These are phyloP conservation scores for Sugiyamaella paludigena DNA, from an alignment of 1,139 yeast species.

Conservation along the genomic window DNA sequence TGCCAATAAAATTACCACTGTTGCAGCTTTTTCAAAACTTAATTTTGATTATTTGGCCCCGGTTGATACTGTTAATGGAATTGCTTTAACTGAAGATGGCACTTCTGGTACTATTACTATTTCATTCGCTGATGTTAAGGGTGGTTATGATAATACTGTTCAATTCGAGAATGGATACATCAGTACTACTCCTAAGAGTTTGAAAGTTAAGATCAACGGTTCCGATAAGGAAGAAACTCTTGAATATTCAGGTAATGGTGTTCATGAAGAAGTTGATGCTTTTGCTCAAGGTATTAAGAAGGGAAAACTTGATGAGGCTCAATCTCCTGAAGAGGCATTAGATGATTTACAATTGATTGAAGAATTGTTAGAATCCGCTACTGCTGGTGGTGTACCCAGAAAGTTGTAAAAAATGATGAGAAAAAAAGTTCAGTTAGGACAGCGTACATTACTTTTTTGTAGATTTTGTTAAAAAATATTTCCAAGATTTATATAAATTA, in stretches of 20 bases:
- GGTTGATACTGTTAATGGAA: constrained; percentile 23
- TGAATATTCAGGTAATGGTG: constrained; percentile 15
- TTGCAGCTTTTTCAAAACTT: constrained; percentile 17
- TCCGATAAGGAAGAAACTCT: constrained; percentile 12
- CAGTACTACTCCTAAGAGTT: constrained; percentile 11
- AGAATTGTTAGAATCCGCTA: constrained; percentile 13
- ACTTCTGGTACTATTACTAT: constrained; percentile 21
- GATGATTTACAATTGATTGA: constrained; percentile 19
- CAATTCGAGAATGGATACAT: constrained; percentile 20
- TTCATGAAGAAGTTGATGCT: constrained; percentile 20
- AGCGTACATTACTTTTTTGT: not conserved
- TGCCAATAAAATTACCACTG: constrained; percentile 17
- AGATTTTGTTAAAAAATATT: not conserved
- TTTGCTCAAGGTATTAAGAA: constrained; percentile 17
- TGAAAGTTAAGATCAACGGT: constrained; percentile 12
- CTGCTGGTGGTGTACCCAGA: constrained; percentile 16
- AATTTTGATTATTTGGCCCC: constrained; percentile 20
- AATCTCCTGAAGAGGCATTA: constrained; percentile 20
- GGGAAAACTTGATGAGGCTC: constrained; percentile 19
- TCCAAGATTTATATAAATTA: too few species aligned
- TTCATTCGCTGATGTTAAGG: constrained; percentile 20
- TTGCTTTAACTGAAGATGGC: constrained; percentile 20
- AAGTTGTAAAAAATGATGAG: constrained; percentile 6
- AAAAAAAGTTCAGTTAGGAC: not conserved
- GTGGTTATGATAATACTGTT: constrained; percentile 19